phyloP scores from a whole-genome alignment of 2,329 filamentous ascomycete genomes.

The Phyllosticta ampelicida region DNA sequence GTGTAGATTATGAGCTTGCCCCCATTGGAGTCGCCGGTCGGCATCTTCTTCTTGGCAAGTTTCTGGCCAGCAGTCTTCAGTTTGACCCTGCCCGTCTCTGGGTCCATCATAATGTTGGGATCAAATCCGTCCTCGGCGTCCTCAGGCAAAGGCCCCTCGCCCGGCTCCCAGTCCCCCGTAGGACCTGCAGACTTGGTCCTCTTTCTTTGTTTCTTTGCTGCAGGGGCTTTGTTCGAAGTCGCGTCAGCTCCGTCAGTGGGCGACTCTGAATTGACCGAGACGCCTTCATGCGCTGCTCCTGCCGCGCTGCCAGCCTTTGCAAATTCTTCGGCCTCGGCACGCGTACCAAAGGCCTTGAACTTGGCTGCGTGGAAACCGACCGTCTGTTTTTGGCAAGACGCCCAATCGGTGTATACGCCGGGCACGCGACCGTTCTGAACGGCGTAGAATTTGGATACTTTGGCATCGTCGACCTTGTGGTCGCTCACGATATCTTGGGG shows the following conservation, averaged over 20 bases:
- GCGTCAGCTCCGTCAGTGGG: constrained; percentile 10
- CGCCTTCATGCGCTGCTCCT: constrained; percentile 14
- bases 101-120: constrained; percentile 44
- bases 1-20: constrained; percentile 51
- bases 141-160: constrained; percentile 43
- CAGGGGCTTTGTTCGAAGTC: constrained; percentile 16
- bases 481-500: neutral
- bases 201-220: constrained; percentile 29
- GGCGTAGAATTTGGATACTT: constrained; percentile 43
- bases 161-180: constrained; percentile 24
- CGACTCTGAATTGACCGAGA: constrained; percentile 20
- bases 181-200: constrained; percentile 25
- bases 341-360: constrained; percentile 38
- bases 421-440: constrained; percentile 48
- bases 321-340: constrained; percentile 65
- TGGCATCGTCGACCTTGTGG: neutral
- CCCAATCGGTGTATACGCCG: constrained; percentile 57
- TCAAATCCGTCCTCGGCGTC: constrained; percentile 54
- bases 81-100: constrained; percentile 41
- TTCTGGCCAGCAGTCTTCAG: constrained; percentile 43
- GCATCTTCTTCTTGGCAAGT: constrained; percentile 36
- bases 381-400: constrained; percentile 61
- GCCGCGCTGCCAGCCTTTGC: constrained; percentile 38
- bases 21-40: constrained; percentile 32
- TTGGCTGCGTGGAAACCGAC: constrained; percentile 58